A percentile compares a stretch with the other conserved stretches of the same genome.
phyloP scores from a whole-genome alignment of 2,329 filamentous ascomycete species.

The Talaromyces verruculosus region DNA sequence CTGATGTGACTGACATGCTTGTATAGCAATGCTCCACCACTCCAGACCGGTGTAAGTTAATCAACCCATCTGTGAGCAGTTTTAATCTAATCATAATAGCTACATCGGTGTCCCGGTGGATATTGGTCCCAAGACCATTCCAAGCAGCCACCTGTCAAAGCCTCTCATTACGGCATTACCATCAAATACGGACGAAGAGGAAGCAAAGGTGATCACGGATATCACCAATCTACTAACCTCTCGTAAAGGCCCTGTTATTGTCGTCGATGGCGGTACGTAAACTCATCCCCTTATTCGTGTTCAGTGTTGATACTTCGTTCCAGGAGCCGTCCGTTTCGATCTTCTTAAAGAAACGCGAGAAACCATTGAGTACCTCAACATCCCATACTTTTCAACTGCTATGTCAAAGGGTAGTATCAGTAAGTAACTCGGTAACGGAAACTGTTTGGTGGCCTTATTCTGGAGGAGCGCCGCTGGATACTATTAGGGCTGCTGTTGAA shows the following conservation, averaged over 20 bases:
- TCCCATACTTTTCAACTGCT: slow-evolving; percentile 14
- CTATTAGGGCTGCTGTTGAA: slow-evolving; percentile 10
- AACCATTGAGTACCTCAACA: slow-evolving; percentile 1
- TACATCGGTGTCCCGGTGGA: slow-evolving; percentile 19
- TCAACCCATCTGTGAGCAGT: no score
- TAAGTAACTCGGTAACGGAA: not conserved
- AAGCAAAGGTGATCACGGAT: not conserved
- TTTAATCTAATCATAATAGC: not conserved
- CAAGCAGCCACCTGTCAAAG: not conserved
- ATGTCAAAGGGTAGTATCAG: slow-evolving; percentile 15
- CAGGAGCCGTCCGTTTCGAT: slow-evolving; percentile 2
- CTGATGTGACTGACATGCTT: not conserved
- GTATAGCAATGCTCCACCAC: slow-evolving; percentile 13
- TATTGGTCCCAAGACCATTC: slow-evolving; percentile 5
- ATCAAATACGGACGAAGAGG: not conserved
- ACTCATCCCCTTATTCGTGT: no score
- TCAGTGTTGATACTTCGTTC: not conserved
- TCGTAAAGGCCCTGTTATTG: not conserved
- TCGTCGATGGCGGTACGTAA: slow-evolving; percentile 10
- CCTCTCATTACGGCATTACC: slow-evolving; percentile 5
- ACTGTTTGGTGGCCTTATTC: slow-evolving; percentile 17
- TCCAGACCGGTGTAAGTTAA: slow-evolving; percentile 13
- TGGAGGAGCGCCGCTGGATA: not conserved
- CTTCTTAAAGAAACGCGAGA: not conserved
- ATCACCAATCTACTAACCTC: not conserved